Evolutionary conservation across 2,329 filamentous ascomycete genomes (phyloP).

Genomic region (Scedosporium apiospermum): DNA sequence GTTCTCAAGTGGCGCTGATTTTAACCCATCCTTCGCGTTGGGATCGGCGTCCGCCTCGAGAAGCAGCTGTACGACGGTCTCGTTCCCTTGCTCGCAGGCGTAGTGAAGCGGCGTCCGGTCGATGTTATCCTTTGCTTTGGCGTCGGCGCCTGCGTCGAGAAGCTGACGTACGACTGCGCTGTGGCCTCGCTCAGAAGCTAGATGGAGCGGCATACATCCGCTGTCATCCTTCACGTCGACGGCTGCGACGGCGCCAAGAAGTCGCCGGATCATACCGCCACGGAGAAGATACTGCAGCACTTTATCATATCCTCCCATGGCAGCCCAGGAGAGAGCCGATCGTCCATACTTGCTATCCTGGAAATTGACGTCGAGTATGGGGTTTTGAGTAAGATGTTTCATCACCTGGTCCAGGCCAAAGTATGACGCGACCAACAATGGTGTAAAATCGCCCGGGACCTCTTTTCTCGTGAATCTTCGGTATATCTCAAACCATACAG

Average conservation of each 20-base stretch:
- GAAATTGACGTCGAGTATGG: not conserved
- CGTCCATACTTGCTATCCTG: not conserved
- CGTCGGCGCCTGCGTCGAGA: not conserved
- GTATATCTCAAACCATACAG: not conserved
- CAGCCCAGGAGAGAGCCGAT: not conserved
- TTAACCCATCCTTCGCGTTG: no score
- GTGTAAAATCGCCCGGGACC: not conserved
- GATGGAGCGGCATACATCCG: not conserved
- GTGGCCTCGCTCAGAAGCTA: not conserved
- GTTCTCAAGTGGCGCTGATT: no score
- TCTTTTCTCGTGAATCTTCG: not conserved
- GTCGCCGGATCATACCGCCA: slow-evolving; percentile 1
- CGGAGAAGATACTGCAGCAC: not conserved
- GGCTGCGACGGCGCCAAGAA: slow-evolving; percentile 1
- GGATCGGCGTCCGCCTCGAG: no score
- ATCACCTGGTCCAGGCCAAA: not conserved
- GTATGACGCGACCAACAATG: not conserved
- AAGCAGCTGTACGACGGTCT: no score
- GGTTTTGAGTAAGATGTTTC: not conserved
- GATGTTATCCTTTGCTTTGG: no score
- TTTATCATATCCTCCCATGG: not conserved
- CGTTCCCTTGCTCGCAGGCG: no score
- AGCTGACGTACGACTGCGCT: no score
- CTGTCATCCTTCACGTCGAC: not conserved
- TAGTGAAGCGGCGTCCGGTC: no score